Base-by-base conservation (phyloP, 2,329 filamentous ascomycete species). In the Aureobasidium sp. region DNA sequence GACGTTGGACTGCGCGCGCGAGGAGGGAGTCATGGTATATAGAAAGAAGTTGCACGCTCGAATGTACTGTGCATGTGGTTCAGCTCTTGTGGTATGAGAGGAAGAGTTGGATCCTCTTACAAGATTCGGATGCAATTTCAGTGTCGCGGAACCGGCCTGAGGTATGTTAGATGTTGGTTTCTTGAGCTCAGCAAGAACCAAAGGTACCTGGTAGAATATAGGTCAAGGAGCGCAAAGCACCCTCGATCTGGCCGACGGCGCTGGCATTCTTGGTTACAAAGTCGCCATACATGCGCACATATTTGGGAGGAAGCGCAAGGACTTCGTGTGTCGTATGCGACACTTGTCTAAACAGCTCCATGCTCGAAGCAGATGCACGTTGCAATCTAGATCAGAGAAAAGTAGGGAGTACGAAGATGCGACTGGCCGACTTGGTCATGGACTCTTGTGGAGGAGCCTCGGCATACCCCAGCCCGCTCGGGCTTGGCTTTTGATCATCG, bases 261-360 rank as follows among this genome's bases (percentile, higher is more conserved):
- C 91, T 88, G 64, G 91, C 87, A 74, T 99, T 99, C 77, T 93
- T 94, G 65, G 90, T 89, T 78, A 99, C 93, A 77, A 97, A 97
- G 66, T 94, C 87, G 70, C 86, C 85, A 75, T 96, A 96, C 77
- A 85, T 82, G 66, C 81, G 64, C 50, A 72, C 62, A 62, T 68
- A 71, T 64, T 69, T 68, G 9, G 69, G 65, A 8, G 72, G 72
- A 47, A 73, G 39, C 1, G 62, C 64, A 21, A 65, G 49, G 0
- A 58, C 49, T 27, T 65, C 62, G 14, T 55, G 39, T 30, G 64
- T 61, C 49, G 48, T 62, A 30, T 59, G 57, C 27, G 64, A 64
- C 29, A 64, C 63, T 29, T 64, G 58, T 27, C 61, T 57, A 47
- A 61, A 65, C 11, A 63, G 45, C 41, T 64, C 59, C 64, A 64